phyloP scores from a whole-genome alignment of 495 filamentous ascomycete species.

The Geopyxis carbonaria region DNA sequence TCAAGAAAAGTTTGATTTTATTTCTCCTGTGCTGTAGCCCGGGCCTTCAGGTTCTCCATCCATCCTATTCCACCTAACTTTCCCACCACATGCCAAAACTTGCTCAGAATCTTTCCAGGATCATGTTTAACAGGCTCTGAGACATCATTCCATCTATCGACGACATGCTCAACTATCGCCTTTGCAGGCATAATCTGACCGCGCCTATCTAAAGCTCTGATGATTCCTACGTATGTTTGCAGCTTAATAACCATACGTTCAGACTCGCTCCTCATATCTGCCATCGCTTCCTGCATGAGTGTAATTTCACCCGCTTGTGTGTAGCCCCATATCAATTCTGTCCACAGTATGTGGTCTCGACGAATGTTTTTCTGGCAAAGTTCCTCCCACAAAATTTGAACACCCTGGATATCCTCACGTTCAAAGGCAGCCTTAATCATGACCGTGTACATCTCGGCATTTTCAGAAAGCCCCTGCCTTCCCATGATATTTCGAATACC shows the following conservation, averaged over 20 bases:
- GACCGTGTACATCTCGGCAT: constrained; percentile 49
- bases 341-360: constrained; percentile 48
- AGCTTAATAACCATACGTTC: constrained; percentile 4
- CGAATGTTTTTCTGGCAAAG: constrained; percentile 23
- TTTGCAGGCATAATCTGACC: constrained; percentile 11
- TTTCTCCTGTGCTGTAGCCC: too few species aligned
- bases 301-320: constrained; percentile 31
- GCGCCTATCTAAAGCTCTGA: constrained; percentile 8
- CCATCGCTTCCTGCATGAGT: constrained; percentile 16
- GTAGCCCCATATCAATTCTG: constrained; percentile 49
- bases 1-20: too few species aligned
- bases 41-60: constrained; percentile 2
- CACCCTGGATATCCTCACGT: constrained; percentile 34
- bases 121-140: constrained; percentile 1
- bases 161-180: constrained; percentile 9
- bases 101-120: background rate
- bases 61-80: constrained; percentile 1
- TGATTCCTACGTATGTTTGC: constrained; percentile 10
- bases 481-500: constrained; percentile 45
- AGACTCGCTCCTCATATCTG: constrained; percentile 4
- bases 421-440: constrained; percentile 51
- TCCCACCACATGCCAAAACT: constrained; percentile 15
- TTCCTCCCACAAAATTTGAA: constrained; percentile 36
- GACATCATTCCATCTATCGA: constrained; percentile 2
- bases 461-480: constrained; percentile 32